A percentile compares a stretch with the other conserved stretches of the same genome.
Evolutionary conservation across 2,329 filamentous ascomycete species (phyloP).

Genomic region (Aspergillus transmontanensis): DNA sequence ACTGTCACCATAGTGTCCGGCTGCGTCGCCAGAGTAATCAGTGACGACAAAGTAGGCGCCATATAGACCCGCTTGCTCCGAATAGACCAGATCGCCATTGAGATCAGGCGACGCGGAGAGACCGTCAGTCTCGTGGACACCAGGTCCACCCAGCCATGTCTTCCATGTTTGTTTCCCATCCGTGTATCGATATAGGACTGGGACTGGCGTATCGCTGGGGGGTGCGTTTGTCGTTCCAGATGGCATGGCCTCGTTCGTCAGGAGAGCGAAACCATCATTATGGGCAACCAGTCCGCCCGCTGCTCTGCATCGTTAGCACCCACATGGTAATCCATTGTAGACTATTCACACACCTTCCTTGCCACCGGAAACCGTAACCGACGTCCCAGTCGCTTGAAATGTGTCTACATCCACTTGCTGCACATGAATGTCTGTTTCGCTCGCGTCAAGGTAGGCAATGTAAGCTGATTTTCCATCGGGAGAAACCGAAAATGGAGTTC

Average conservation of each 20-base stretch:
- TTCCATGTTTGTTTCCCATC: conserved; percentile 59
- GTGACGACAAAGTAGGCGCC: conserved; percentile 66
- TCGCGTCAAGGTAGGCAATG: conserved; percentile 62
- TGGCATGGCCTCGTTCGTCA: conserved; percentile 60
- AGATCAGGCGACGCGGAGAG: conserved; percentile 59
- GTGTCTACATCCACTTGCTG: conserved; percentile 59
- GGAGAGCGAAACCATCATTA: conserved; percentile 64
- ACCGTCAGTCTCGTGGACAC: conserved; percentile 51
- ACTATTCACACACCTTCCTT: conserved; percentile 48
- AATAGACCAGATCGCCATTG: conserved; percentile 66
- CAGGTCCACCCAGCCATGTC: conserved; percentile 61
- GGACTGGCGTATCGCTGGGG: conserved; percentile 53
- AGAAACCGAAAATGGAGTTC: conserved; percentile 64
- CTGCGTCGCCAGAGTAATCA: conserved; percentile 56
- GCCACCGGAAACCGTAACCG: conserved; percentile 55
- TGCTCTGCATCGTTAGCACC: conserved; percentile 11
- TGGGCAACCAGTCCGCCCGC: conserved; percentile 64
- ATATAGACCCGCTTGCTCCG: conserved; percentile 57
- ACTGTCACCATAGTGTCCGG: conserved; percentile 62
- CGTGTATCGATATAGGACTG: conserved; percentile 62
- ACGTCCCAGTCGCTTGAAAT: conserved; percentile 56
- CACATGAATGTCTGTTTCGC: conserved; percentile 58
- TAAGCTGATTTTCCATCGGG: conserved; percentile 62
- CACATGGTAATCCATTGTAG: not conserved
- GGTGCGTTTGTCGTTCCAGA: conserved; percentile 52